phyloP scores from a whole-genome alignment of 108 stramenopile species.

The Pelagomonas calceolata region DNA sequence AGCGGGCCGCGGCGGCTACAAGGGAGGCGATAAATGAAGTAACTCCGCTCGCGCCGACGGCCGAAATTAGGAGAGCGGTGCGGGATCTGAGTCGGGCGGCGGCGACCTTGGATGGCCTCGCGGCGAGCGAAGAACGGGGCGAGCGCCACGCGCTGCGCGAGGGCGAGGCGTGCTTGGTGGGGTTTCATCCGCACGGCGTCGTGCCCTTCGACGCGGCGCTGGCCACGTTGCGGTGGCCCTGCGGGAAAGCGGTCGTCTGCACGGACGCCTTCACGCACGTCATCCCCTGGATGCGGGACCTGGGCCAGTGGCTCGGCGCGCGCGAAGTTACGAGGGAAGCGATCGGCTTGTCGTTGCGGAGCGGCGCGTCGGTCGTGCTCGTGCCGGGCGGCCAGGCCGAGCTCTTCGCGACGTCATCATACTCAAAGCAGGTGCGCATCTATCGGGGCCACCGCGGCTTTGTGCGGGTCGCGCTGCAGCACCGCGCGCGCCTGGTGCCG shows the following conservation, averaged over 20 bases:
- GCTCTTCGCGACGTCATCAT: conserved; percentile 25
- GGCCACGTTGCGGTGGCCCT: conserved; percentile 20
- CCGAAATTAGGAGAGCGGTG: no score
- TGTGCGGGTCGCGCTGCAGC: conserved; percentile 11
- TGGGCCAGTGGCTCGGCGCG: conserved; percentile 26
- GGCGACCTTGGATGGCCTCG: no score
- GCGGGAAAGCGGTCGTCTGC: conserved; percentile 21
- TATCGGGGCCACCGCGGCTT: conserved; percentile 10
- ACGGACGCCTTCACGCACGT: conserved; percentile 19
- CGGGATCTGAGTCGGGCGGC: no score
- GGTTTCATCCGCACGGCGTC: conserved; percentile 53
- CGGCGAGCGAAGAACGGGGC: no score
- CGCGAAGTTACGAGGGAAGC: background rate
- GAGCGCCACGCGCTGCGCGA: no score
- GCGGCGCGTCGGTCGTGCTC: conserved; percentile 29
- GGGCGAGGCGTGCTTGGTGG: conserved; percentile 22
- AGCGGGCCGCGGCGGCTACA: no score
- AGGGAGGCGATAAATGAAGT: no score
- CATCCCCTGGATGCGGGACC: conserved; percentile 40
- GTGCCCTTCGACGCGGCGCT: conserved; percentile 29
- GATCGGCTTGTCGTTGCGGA: background rate
- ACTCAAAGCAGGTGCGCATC: background rate
- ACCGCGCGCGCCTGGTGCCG: conserved; percentile 13
- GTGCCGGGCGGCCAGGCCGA: conserved; percentile 41
- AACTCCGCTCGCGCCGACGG: no score